These are phyloP conservation scores for Omphalea diandra DNA, from an alignment of 441 rosid species.

Conservation along the genomic window DNA sequence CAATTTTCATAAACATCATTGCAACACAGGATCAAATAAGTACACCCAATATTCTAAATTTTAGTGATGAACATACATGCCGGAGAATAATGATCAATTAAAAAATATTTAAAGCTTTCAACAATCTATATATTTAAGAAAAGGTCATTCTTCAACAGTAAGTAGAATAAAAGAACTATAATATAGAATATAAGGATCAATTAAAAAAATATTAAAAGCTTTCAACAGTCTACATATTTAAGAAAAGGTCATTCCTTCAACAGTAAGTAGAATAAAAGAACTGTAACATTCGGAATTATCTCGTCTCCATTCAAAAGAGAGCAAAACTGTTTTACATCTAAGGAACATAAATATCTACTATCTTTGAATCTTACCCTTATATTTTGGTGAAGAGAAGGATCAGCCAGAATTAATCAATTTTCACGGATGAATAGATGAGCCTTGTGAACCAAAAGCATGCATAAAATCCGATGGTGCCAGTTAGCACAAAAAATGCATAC, in stretches of 20 bases:
- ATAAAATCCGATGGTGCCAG: slow-evolving; percentile 86
- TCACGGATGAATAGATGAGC: slow-evolving; percentile 91
- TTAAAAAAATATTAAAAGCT: slow-evolving; percentile 16
- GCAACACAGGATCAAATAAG: background rate
- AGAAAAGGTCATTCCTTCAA: slow-evolving; percentile 22
- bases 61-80: too few species aligned
- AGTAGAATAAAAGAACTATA: slow-evolving; percentile 16
- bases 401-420: slow-evolving; percentile 56
- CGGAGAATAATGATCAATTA: background rate
- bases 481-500: slow-evolving; percentile 78
- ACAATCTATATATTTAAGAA: slow-evolving; percentile 23
- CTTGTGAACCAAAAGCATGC: slow-evolving; percentile 97
- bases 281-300: slow-evolving; percentile 21
- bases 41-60: background rate
- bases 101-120: slow-evolving; percentile 13
- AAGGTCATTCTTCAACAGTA: slow-evolving; percentile 20
- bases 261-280: slow-evolving; percentile 14
- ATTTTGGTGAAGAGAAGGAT: slow-evolving; percentile 9
- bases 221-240: slow-evolving; percentile 21
- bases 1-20: too few species aligned
- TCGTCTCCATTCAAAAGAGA: slow-evolving; percentile 32
- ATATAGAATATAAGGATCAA: slow-evolving; percentile 10
- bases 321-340: slow-evolving; percentile 36
- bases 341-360: slow-evolving; percentile 32
- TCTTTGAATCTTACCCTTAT: slow-evolving; percentile 31